These are phyloP conservation scores for Penicillium taxi DNA, from an alignment of 495 filamentous ascomycete species.

Conservation along the genomic window DNA sequence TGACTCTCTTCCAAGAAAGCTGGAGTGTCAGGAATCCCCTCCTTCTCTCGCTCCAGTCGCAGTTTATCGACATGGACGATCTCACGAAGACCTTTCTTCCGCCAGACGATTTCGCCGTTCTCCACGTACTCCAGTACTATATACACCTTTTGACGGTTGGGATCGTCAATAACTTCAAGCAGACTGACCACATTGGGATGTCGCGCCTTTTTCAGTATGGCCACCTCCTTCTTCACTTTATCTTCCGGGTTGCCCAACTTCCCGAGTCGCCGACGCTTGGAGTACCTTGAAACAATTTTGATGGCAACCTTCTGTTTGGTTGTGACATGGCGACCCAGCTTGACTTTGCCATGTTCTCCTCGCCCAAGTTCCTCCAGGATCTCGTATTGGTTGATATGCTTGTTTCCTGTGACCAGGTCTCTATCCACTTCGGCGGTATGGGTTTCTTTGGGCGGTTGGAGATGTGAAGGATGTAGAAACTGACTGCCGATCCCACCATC, in stretches of 20 bases:
- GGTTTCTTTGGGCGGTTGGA: conserved; percentile 63
- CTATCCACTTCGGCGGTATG: conserved; percentile 84
- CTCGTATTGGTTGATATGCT: conserved; percentile 94
- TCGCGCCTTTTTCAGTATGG: conserved; percentile 94
- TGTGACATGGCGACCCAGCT: conserved; percentile 71
- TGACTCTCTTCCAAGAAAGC: conserved; percentile 53
- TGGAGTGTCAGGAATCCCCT: conserved; percentile 47
- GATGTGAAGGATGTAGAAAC: conserved; percentile 55
- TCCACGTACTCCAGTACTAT: conserved; percentile 93
- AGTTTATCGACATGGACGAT: conserved; percentile 75
- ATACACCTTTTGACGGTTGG: conserved; percentile 92
- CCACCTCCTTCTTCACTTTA: conserved; percentile 94
- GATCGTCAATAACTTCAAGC: conserved; percentile 96
- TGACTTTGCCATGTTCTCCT: conserved; percentile 95
- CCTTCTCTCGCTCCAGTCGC: conserved; percentile 63
- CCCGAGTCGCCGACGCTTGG: conserved; percentile 85
- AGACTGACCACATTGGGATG: conserved; percentile 93
- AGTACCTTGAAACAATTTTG: conserved; percentile 96
- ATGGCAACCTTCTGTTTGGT: conserved; percentile 84
- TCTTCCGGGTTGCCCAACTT: conserved; percentile 67
- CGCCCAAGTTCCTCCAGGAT: conserved; percentile 93
- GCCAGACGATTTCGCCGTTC: conserved; percentile 88
- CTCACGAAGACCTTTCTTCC: conserved; percentile 70
- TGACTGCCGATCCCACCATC: conserved; percentile 43
- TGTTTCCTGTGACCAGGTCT: conserved; percentile 79